Evolutionary conservation across 1,284 basidiomycete species (phyloP).

Genomic region (Moesziomyces sp.): DNA sequence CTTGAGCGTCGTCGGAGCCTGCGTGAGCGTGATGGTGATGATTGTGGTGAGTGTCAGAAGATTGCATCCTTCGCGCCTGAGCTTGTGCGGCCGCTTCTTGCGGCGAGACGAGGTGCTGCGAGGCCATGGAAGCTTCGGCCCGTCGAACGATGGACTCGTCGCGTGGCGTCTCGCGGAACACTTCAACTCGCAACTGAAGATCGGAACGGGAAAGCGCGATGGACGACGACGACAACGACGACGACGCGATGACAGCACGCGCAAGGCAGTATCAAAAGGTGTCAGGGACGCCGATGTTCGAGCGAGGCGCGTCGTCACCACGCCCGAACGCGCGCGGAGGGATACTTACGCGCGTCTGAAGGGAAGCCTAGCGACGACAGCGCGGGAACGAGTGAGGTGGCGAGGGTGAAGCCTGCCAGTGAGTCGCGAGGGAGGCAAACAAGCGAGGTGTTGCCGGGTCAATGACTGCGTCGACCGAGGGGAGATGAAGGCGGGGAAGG

Average conservation of each 20-base stretch:
- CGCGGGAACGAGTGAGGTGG: slow-evolving; percentile 18
- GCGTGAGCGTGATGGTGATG: slow-evolving; percentile 43
- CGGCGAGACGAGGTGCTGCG: slow-evolving; percentile 54
- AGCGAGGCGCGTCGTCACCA: slow-evolving; percentile 16
- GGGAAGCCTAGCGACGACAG: slow-evolving; percentile 35
- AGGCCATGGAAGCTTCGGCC: slow-evolving; percentile 48
- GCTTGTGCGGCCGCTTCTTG: slow-evolving; percentile 56
- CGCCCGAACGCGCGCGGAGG: slow-evolving; percentile 25
- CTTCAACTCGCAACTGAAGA: slow-evolving; percentile 29
- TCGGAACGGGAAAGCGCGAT: too few species aligned
- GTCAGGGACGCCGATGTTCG: slow-evolving; percentile 15
- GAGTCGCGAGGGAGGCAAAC: slow-evolving; percentile 4
- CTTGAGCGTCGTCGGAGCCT: slow-evolving; percentile 43
- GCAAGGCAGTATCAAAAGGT: neutral
- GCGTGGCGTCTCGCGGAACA: slow-evolving; percentile 33
- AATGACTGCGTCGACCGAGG: slow-evolving; percentile 17
- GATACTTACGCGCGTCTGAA: slow-evolving; percentile 45
- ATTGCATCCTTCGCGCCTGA: slow-evolving; percentile 53
- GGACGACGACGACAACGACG: slow-evolving; percentile 8
- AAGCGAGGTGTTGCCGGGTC: slow-evolving; percentile 13
- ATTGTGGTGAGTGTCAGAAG: slow-evolving; percentile 46
- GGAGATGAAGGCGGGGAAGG: slow-evolving; percentile 13
- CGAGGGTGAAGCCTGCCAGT: slow-evolving; percentile 9
- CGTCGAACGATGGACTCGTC: slow-evolving; percentile 30
- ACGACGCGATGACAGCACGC: neutral